Conservation (phyloP, 129 eudicot genomes). For the Tagetes patula region DNA sequence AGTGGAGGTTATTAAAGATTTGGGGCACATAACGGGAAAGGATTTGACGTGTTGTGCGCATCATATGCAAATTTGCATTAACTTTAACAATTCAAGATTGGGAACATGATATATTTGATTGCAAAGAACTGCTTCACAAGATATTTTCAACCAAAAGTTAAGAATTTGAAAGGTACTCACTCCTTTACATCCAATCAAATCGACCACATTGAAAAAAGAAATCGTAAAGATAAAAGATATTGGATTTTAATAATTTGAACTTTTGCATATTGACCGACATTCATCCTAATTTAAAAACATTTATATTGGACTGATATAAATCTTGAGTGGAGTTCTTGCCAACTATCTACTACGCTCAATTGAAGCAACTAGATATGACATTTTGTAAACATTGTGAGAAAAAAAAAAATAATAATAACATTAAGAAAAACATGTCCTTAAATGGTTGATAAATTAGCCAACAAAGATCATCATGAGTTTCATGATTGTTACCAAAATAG, state of each 20-base stretch:
- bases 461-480: background rate
- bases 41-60: background rate
- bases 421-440: background rate
- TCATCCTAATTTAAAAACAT: no score
- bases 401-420: background rate
- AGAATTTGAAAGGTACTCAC: background rate
- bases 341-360: no score
- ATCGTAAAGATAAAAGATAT: background rate
- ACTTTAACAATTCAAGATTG: background rate
- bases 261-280: no score
- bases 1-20: background rate
- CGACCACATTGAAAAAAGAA: background rate
- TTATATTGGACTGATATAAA: no score
- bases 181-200: conserved; percentile 1
- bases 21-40: background rate
- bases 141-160: background rate
- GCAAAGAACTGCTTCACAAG: background rate
- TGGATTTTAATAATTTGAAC: no score
- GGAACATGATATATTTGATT: background rate
- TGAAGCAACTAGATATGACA: background rate
- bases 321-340: background rate
- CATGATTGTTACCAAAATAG: conserved; percentile 1
- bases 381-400: background rate
- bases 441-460: background rate
- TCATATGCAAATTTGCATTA: background rate